These are phyloP conservation scores for Moricandia moricandioides DNA, from an alignment of 345 rosid species.

Conservation along the genomic window DNA sequence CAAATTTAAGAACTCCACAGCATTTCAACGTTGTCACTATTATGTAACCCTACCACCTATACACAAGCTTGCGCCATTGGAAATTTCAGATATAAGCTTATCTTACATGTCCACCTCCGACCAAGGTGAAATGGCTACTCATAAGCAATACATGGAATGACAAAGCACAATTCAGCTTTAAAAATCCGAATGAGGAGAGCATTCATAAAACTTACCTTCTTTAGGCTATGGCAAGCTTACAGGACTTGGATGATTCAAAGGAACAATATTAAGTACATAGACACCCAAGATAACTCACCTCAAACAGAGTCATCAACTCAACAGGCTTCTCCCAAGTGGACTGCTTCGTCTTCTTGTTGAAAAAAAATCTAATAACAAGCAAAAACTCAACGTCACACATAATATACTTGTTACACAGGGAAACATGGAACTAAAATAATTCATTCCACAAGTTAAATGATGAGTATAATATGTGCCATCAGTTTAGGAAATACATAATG, in stretches of 20 bases:
- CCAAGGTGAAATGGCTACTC: constrained; percentile 11
- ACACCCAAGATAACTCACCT: constrained; percentile 55
- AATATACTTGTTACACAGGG: constrained; percentile 2
- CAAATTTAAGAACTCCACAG: constrained; percentile 16
- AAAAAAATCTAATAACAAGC: constrained; percentile 63
- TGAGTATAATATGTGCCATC: background rate
- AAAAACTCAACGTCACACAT: constrained; percentile 19
- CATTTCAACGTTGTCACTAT: constrained; percentile 12
- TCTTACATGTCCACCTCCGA: constrained; percentile 6
- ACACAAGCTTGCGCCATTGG: constrained; percentile 17
- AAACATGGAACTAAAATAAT: constrained; percentile 7
- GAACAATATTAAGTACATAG: constrained; percentile 10
- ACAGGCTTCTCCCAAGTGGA: constrained; percentile 95
- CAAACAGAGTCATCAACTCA: constrained; percentile 86
- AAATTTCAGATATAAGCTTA: constrained; percentile 13
- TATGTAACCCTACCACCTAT: constrained; percentile 9
- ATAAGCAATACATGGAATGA: background rate
- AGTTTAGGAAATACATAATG: constrained; percentile 1
- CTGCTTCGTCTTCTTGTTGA: constrained; percentile 71
- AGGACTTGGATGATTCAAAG: background rate
- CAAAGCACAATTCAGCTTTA: constrained; percentile 20
- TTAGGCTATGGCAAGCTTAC: constrained; percentile 18
- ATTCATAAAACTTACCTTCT: constrained; percentile 15
- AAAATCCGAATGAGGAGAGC: background rate
- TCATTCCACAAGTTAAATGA: constrained; percentile 10